phyloP scores from a whole-genome alignment of 140 eudicot genomes.

The Oenanthe javanica region DNA sequence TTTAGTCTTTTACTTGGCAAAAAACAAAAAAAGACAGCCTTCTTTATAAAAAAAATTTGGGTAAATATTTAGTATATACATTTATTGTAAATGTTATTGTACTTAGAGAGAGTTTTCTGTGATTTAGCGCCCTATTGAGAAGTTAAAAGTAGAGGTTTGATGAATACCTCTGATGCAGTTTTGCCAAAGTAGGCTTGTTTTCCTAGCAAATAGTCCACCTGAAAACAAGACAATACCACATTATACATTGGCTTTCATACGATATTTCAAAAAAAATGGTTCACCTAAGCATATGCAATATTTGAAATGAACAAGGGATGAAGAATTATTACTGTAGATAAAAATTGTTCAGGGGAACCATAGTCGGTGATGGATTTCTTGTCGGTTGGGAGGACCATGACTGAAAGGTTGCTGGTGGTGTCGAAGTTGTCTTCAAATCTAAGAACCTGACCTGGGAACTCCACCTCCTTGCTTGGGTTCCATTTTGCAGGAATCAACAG shows the following conservation, averaged over 20 bases:
- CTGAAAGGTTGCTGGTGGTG: slow-evolving; percentile 65
- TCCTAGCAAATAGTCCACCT: slow-evolving; percentile 94
- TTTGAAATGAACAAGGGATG: not conserved
- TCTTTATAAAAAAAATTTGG: too few species aligned
- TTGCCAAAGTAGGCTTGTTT: slow-evolving; percentile 92
- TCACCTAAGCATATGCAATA: slow-evolving; percentile 12
- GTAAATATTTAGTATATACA: too few species aligned
- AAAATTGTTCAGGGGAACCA: slow-evolving; percentile 89
- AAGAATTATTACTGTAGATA: slow-evolving; percentile 41
- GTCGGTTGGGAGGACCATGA: slow-evolving; percentile 66
- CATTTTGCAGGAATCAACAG: slow-evolving; percentile 71
- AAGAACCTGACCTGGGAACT: slow-evolving; percentile 73
- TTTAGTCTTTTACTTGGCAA: not conserved
- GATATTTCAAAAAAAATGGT: not conserved
- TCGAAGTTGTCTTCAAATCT: slow-evolving; percentile 97
- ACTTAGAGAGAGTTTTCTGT: not conserved
- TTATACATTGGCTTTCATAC: not conserved
- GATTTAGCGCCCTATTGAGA: not conserved
- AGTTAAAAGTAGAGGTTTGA: not conserved
- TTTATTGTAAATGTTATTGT: not conserved
- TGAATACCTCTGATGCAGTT: slow-evolving; percentile 83
- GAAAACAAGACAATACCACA: slow-evolving; percentile 11
- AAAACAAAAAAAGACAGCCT: not conserved
- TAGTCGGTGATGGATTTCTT: slow-evolving; percentile 89
- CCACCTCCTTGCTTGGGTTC: slow-evolving; percentile 94